Base-by-base conservation (phyloP, 371 early-diverging fungal species). In the Mortierella sp. region DNA sequence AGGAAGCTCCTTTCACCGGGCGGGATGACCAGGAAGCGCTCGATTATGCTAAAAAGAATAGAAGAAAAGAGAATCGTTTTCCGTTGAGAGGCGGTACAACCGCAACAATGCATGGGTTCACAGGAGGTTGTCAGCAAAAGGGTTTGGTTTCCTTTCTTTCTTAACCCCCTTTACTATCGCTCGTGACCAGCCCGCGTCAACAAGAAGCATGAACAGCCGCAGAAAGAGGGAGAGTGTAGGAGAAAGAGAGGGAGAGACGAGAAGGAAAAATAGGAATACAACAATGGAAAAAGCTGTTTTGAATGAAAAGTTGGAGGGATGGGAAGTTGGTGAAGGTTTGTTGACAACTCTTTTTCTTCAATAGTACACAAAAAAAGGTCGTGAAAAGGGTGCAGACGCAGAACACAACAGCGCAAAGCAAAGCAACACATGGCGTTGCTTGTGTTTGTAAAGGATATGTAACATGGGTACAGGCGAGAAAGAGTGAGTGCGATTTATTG, bases 31-130 rank as follows among this genome's bases (percentile, higher is more conserved):
- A 58, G 60, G 44, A 72, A 72, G 72, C 35, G 51, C 38, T 54
- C 48, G 72, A 72, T 72, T 48, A 72, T 72, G 68, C 68, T 68
- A 68, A 32, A 65, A 68, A 38, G 38, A 21, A 68, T 46, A 21
- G 68, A 29, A 60, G 3, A 27, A 11, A 60, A 14, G 27, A 60
- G 35, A 29, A 3, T 32, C n/a, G 43, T 70, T 58, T 56, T 58
- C 27, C 60, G 60, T 58, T 58, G 60, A 11, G n/a, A 68, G 68
- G 44, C 38, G 38, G 44, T 70, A 43, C 70, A 70, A 70, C 70
- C 27, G 70, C 24, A 32, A 41, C 43, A 70, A 41, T 43, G 44
- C 70, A 70, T 38, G 44, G 70, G 70, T 41, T 70, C 11, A 70
- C 70, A 70, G 18, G n/a, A 43, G n/a, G 5, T 6, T 70, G 43